Conservation (phyloP, 306 rosid genomes). For the Boehmeria nivea region DNA sequence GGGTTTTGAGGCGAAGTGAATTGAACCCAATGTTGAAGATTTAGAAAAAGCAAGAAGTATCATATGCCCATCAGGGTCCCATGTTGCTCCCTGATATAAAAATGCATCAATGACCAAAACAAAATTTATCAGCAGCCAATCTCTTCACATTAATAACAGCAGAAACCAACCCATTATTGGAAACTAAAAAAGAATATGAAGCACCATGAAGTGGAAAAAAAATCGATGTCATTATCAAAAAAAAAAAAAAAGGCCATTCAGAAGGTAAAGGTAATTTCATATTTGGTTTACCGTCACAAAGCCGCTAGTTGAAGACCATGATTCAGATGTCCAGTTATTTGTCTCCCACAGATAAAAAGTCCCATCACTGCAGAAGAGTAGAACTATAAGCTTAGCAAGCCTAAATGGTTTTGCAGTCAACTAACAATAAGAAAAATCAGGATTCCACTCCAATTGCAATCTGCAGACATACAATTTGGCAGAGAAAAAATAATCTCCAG, state of each 20-base stretch:
- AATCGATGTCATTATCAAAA: too few relatives aligned
- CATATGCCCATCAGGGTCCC: constrained; percentile 98
- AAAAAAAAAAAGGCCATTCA: too few relatives aligned
- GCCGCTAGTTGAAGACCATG: constrained; percentile 88
- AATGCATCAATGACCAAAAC: not conserved
- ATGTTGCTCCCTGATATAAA: constrained; percentile 67
- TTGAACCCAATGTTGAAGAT: constrained; percentile 82
- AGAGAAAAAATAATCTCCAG: constrained; percentile 92
- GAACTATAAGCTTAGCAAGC: constrained; percentile 19
- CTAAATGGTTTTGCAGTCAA: too few relatives aligned
- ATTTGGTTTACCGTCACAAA: constrained; percentile 62
- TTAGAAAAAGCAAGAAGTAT: constrained; percentile 78
- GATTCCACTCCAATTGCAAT: not conserved
- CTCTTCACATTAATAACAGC: too few relatives aligned
- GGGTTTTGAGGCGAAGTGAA: constrained; percentile 97
- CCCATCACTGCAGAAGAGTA: constrained; percentile 60
- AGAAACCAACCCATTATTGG: too few relatives aligned
- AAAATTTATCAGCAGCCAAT: too few relatives aligned
- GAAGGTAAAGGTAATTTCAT: not conserved
- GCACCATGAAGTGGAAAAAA: too few relatives aligned
- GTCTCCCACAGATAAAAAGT: constrained; percentile 99
- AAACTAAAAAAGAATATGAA: too few relatives aligned
- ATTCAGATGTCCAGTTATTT: constrained; percentile 90
- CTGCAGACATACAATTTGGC: constrained; percentile 61
- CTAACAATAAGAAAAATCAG: constrained; percentile 13